Evolutionary conservation across 2,329 filamentous ascomycete species (phyloP).

Genomic region (Colletotrichum tropicicola): DNA sequence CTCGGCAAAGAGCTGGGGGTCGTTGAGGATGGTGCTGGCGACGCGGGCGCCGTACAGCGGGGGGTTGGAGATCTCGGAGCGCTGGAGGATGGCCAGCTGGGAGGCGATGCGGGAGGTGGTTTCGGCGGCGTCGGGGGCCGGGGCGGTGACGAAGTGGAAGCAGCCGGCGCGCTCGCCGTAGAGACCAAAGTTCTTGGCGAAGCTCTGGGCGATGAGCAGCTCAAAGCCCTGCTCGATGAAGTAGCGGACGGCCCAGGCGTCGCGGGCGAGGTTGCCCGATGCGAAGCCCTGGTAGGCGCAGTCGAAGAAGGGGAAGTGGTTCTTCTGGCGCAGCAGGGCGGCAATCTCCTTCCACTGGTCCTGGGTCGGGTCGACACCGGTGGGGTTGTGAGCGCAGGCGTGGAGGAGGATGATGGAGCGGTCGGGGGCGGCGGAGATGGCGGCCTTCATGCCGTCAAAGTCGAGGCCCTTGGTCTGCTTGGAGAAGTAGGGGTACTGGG

Average conservation of each 20-base stretch:
- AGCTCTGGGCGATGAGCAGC: slow-evolving; percentile 88
- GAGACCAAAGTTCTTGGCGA: slow-evolving; percentile 97
- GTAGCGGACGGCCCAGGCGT: slow-evolving; percentile 93
- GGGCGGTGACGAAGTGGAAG: slow-evolving; percentile 90
- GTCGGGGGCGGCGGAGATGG: slow-evolving; percentile 76
- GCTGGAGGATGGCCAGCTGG: slow-evolving; percentile 93
- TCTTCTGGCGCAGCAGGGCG: slow-evolving; percentile 75
- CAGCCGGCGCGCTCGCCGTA: slow-evolving; percentile 96
- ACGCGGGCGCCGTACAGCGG: slow-evolving; percentile 94
- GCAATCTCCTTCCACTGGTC: slow-evolving; percentile 96
- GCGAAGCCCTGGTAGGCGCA: slow-evolving; percentile 98
- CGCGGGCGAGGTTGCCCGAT: slow-evolving; percentile 84
- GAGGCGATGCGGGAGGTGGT: slow-evolving; percentile 75
- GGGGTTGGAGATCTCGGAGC: slow-evolving; percentile 97
- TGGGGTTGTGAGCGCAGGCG: slow-evolving; percentile 97
- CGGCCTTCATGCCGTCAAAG: slow-evolving; percentile 84
- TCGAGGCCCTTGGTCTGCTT: slow-evolving; percentile 90
- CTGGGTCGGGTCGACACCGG: slow-evolving; percentile 91
- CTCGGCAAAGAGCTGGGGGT: slow-evolving; percentile 81
- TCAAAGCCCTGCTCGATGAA: slow-evolving; percentile 93
- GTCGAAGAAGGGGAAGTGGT: slow-evolving; percentile 98
- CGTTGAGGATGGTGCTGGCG: slow-evolving; percentile 85
- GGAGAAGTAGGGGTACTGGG: slow-evolving; percentile 93
- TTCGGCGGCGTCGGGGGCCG: slow-evolving; percentile 71
- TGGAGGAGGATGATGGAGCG: slow-evolving; percentile 91